Conservation (phyloP, 345 rosid species). For the Microcos paniculata region DNA sequence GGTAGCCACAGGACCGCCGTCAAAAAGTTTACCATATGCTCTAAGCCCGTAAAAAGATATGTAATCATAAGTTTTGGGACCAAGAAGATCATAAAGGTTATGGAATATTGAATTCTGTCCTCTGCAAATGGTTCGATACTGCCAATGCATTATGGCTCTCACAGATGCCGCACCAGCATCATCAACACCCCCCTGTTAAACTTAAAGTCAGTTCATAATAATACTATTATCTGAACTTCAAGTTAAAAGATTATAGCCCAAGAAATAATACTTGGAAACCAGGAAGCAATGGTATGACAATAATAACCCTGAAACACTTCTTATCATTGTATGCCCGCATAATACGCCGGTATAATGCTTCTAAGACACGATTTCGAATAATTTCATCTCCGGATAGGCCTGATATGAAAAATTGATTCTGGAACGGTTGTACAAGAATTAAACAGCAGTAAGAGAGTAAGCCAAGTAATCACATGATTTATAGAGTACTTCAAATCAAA, state of each 20-base stretch:
- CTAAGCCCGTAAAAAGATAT: constrained; percentile 96
- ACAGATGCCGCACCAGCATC: constrained; percentile 98
- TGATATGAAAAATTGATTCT: constrained; percentile 99
- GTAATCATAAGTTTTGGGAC: constrained; percentile 71
- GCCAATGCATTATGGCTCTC: constrained; percentile 99
- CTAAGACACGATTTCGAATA: constrained; percentile 79
- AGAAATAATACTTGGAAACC: constrained; percentile 80
- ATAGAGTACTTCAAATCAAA: not conserved
- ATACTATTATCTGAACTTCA: not conserved
- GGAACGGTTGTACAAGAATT: constrained; percentile 27
- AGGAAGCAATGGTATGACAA: constrained; percentile 95
- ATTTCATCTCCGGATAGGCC: constrained; percentile 94
- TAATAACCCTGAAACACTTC: constrained; percentile 79
- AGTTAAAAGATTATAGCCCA: constrained; percentile 15
- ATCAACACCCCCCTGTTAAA: constrained; percentile 88
- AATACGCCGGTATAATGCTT: constrained; percentile 82
- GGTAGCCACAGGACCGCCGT: constrained; percentile 85
- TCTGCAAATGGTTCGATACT: constrained; percentile 92
- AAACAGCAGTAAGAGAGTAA: not conserved
- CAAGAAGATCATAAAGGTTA: constrained; percentile 69
- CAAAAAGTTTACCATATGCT: constrained; percentile 76
- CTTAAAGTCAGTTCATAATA: constrained; percentile 10
- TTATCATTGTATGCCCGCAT: constrained; percentile 81
- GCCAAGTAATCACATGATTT: not conserved
- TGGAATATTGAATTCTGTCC: constrained; percentile 90